Evolutionary conservation across 345 rosid genomes (phyloP), one percentile per base, ranked within the genome.

Genomic region (Brassica nigra): DNA sequence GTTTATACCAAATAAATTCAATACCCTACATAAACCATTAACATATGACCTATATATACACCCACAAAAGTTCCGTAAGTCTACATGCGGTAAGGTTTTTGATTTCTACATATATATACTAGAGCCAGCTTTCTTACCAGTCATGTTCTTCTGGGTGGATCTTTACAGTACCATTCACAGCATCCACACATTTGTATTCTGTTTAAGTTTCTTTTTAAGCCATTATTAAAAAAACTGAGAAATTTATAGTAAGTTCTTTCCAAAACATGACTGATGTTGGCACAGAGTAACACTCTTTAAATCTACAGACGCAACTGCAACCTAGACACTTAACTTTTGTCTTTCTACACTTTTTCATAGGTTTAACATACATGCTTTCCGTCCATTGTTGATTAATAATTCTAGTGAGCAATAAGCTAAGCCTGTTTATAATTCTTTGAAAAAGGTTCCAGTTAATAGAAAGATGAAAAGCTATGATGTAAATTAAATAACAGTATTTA

Each of bases 401-500:
- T 70, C 6, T 42, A 34, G 52, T 15, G 6, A 63, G 16, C 71
- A 63, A 70, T 77, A 47, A 31, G 20, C 12, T n/a, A 62, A 28
- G 6, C 57, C 39, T 52, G 54, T 31, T 62, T 2, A 14, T 47
- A 47, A 58, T 58, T 2, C 2, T 4, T 68, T 31, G 11, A 62
- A 23, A 62, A 59, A 0, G 10, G 7, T 30, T 70, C 12, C 55
- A 62, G 54, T 34, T 54, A 64, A 78, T 39, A n/a, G 37, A 71
- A 20, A 49, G 3, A 27, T 63, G 8, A 64, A 52, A 8, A 36
- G 29, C 6, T 12, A 47, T 2, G 55, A 29, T 55, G 52, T 37
- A 71, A 72, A 79, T 68, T 37, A 62, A 73, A 79, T 73, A 30
- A 62, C 73, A 44, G 4, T 66, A 34, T 52, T 33, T 44, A 9